phyloP scores from a whole-genome alignment of 345 rosid species.

The Geranium rotundifolium region DNA sequence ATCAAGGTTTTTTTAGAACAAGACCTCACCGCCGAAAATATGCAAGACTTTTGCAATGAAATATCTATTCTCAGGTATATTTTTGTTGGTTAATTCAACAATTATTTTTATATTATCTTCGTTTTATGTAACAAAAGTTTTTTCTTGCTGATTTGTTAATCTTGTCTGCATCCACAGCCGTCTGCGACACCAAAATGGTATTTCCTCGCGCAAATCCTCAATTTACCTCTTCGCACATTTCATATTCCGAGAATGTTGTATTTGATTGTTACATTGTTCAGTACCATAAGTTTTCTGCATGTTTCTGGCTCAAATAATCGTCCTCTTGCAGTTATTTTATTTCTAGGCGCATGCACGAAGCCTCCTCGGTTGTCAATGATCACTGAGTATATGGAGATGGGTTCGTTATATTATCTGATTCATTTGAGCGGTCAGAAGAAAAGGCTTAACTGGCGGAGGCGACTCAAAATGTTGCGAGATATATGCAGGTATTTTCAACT shows the following conservation, averaged over 20 bases:
- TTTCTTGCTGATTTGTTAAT: background rate
- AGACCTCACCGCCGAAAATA: slow-evolving; percentile 89
- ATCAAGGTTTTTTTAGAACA: slow-evolving; percentile 94
- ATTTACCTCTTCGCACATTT: background rate
- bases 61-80: slow-evolving; percentile 85
- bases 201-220: slow-evolving; percentile 1
- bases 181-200: slow-evolving; percentile 98
- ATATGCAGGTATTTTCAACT: slow-evolving; percentile 70
- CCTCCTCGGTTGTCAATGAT: slow-evolving; percentile 91
- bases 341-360: slow-evolving; percentile 92
- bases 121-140: no score
- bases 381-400: slow-evolving; percentile 98
- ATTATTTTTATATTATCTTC: no score
- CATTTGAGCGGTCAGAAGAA: slow-evolving; percentile 86
- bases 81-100: slow-evolving; percentile 10
- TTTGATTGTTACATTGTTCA: background rate
- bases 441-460: slow-evolving; percentile 75
- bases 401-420: slow-evolving; percentile 76
- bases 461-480: slow-evolving; percentile 84
- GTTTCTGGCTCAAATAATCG: background rate
- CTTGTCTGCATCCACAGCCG: slow-evolving; percentile 41
- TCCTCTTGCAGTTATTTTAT: slow-evolving; percentile 71
- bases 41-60: slow-evolving; percentile 98
- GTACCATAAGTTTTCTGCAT: background rate
- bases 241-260: background rate